phyloP scores from a whole-genome alignment of 2,329 filamentous ascomycete species.

The Gnomoniopsis sp. region DNA sequence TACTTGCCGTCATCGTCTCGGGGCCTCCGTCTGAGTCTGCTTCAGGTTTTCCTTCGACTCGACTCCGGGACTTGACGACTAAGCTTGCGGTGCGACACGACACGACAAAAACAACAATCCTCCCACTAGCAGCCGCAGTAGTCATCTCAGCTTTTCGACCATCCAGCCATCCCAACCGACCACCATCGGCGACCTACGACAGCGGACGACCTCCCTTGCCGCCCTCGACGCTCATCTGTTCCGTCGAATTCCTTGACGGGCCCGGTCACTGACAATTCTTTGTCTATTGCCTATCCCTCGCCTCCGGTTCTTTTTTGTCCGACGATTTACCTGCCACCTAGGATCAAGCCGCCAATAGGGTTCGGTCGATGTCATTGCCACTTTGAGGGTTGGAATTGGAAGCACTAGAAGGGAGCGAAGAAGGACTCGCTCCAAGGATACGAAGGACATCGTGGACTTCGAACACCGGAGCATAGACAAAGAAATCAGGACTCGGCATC shows the following conservation, averaged over 20 bases:
- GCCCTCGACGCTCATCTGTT: not conserved
- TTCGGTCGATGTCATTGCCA: constrained; percentile 15
- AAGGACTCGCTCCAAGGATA: not conserved
- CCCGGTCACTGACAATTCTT: not conserved
- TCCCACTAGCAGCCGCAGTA: too few species aligned
- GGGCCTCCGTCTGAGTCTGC: not conserved
- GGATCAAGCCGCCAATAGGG: constrained; percentile 1
- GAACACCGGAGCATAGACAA: not conserved
- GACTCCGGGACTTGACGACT: not conserved
- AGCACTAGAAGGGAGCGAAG: constrained; percentile 8
- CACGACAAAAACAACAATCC: too few species aligned
- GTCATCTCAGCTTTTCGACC: too few species aligned
- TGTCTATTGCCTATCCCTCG: constrained; percentile 7
- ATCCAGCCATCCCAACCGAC: not conserved
- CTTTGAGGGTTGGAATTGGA: constrained; percentile 6
- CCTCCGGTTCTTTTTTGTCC: not conserved
- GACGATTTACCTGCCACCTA: constrained; percentile 1
- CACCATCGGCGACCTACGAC: not conserved
- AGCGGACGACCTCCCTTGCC: constrained; percentile 1
- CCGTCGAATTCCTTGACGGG: not conserved
- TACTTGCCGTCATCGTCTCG: not conserved
- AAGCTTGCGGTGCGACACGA: not conserved
- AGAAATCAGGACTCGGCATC: constrained; percentile 2
- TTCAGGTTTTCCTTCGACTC: not conserved
- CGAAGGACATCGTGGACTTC: not conserved